Evolutionary conservation across 176 grass and related monocot species (phyloP).

Genomic region (Eragrostis nindensis): DNA sequence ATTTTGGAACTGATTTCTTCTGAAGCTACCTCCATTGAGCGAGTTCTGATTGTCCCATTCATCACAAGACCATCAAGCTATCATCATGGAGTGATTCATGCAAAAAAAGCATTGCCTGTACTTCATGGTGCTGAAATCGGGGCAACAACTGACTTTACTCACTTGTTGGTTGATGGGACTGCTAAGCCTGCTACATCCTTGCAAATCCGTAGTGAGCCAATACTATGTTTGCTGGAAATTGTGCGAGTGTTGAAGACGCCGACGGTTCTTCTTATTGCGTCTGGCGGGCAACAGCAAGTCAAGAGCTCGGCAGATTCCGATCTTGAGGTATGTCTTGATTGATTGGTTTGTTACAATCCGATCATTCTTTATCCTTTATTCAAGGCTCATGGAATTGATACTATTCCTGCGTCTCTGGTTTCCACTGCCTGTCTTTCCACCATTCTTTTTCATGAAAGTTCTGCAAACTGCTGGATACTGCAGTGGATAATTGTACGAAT

Average conservation of each 20-base stretch:
- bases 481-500: background rate
- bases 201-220: slow-evolving; percentile 68
- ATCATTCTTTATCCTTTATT: background rate
- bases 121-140: slow-evolving; percentile 68
- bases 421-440: background rate
- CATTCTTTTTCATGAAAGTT: background rate
- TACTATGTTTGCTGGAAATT: slow-evolving; percentile 86
- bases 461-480: background rate
- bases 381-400: background rate
- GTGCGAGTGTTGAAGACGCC: slow-evolving; percentile 63
- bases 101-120: slow-evolving; percentile 39
- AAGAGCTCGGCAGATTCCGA: slow-evolving; percentile 53
- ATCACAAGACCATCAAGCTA: slow-evolving; percentile 50
- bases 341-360: background rate
- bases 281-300: slow-evolving; percentile 47
- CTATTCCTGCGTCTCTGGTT: slow-evolving; percentile 12
- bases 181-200: slow-evolving; percentile 57
- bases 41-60: slow-evolving; percentile 69
- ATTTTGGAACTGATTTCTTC: slow-evolving; percentile 66
- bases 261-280: slow-evolving; percentile 62
- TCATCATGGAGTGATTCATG: slow-evolving; percentile 35
- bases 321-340: slow-evolving; percentile 62
- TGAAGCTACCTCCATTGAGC: slow-evolving; percentile 34
- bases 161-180: slow-evolving; percentile 52
- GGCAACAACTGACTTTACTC: slow-evolving; percentile 57